Base-by-base conservation (phyloP, 768 basidiomycete genomes). In the Rhodotorula toruloides region DNA sequence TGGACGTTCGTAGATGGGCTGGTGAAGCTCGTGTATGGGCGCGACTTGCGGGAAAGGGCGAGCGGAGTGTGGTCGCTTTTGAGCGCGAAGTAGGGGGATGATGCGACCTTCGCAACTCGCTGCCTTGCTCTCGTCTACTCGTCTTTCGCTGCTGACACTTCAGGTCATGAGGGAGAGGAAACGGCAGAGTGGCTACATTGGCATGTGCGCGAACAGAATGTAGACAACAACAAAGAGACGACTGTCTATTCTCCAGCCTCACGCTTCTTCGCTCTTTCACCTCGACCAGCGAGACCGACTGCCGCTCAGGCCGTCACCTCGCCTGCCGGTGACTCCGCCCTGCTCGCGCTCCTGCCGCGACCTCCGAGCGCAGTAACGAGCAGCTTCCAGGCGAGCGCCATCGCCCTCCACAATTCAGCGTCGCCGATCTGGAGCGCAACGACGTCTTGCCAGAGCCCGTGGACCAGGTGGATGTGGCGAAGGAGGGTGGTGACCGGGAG, bases 1-100 rank as follows among this genome's bases (percentile, higher is more conserved):
- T 71, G 70, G 70, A 49, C 36, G 19, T 71, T 68, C 49, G 70
- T 71, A 1, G 58, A 54, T 29, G 72, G 72, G 29, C 47, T 72
- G 12, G 34, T 71, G 4, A 9, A 25, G 43, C 21, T 67, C 22
- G 34, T 60, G 46, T 71, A 71, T n/a, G 70, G 70, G 25, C 25
- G 21, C 9, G 53, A 49, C 19, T 31, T 25, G 25, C 1, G 17
- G 14, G 50, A 62, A 25, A 27, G 57, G 25, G 39, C 25, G 14
- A 27, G 43, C 7, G 68, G 68, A 5, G 21, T 70, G 17, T 54
- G 31, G 46, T 21, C 47, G 14, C 49, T 70, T 40, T 27, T 56
- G 2, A 47, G 11, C 1, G 68, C 68, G 19, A 62, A 54, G 56
- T 62, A 53, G 58, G 29, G n/a, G n/a, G n/a, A n/a, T n/a, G n/a